Conservation (phyloP, 441 rosid genomes). For the Arabidopsis hybrid region DNA sequence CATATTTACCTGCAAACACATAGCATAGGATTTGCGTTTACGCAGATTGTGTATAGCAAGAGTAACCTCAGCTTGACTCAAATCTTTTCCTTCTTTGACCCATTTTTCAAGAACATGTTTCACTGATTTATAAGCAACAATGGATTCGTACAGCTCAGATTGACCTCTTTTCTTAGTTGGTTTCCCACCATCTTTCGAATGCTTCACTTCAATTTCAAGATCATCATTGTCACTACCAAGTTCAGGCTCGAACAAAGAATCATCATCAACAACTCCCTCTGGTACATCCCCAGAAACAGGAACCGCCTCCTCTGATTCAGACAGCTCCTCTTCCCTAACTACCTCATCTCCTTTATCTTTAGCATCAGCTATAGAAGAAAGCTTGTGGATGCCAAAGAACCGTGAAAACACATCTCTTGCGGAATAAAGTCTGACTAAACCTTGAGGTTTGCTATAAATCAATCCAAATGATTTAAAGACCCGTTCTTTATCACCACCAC, state of each 20-base stretch:
- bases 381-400: conserved; percentile 44
- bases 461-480: conserved; percentile 4
- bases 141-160: conserved; percentile 59
- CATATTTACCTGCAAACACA: conserved; percentile 71
- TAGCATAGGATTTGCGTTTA: conserved; percentile 63
- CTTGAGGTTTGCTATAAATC: not conserved
- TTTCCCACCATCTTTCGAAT: conserved; percentile 39
- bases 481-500: conserved; percentile 34
- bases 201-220: conserved; percentile 48
- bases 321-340: conserved; percentile 71
- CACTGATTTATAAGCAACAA: conserved; percentile 54
- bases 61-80: conserved; percentile 56
- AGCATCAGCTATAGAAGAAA: conserved; percentile 76
- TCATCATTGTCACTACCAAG: conserved; percentile 49
- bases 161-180: conserved; percentile 37
- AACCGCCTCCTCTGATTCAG: conserved; percentile 58
- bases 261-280: conserved; percentile 56
- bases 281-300: conserved; percentile 28
- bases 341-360: conserved; percentile 59
- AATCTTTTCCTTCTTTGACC: conserved; percentile 73
- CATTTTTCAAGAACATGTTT: conserved; percentile 61
- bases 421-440: conserved; percentile 47
- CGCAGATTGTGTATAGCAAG: conserved; percentile 64
- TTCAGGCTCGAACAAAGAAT: conserved; percentile 59
- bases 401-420: conserved; percentile 41